Evolutionary conservation across 345 rosid genomes (phyloP).

Genomic region (Boechera retrofracta): DNA sequence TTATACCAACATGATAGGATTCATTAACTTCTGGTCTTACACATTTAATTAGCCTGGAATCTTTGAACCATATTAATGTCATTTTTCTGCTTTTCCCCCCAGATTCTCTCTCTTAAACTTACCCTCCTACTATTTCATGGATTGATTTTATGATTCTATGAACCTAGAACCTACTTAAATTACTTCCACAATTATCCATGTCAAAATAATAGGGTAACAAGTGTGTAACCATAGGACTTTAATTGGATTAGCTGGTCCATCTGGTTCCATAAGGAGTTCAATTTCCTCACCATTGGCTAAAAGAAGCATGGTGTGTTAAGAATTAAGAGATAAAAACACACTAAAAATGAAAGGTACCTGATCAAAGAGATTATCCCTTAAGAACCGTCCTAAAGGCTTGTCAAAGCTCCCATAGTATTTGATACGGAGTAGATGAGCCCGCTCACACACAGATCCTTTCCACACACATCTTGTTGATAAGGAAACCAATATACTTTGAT

Average conservation of each 20-base stretch:
- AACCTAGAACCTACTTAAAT: constrained; percentile 17
- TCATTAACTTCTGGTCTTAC: constrained; percentile 17
- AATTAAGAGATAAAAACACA: constrained; percentile 2
- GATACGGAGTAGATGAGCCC: constrained; percentile 85
- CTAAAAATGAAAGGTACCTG: constrained; percentile 57
- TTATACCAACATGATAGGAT: constrained; percentile 24
- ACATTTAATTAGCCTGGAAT: constrained; percentile 25
- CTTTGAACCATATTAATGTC: constrained; percentile 21
- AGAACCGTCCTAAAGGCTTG: constrained; percentile 89
- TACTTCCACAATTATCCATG: constrained; percentile 24
- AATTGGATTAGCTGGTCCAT: constrained; percentile 32
- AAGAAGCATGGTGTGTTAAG: constrained; percentile 7
- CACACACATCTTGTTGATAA: constrained; percentile 89
- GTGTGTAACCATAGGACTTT: constrained; percentile 13
- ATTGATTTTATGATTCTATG: constrained; percentile 10
- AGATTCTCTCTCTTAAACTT: constrained; percentile 3
- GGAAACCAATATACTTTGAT: constrained; percentile 97
- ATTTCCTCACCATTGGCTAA: constrained; percentile 24
- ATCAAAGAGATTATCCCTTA: constrained; percentile 89
- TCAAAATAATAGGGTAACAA: constrained; percentile 14
- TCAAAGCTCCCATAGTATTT: constrained; percentile 96
- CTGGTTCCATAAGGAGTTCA: not conserved
- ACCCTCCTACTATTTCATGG: constrained; percentile 12
- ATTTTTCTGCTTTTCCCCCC: constrained; percentile 6
- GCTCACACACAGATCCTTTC: constrained; percentile 93